Base-by-base conservation (phyloP, 352 stramenopile species). In the Pythium phragmitis region DNA sequence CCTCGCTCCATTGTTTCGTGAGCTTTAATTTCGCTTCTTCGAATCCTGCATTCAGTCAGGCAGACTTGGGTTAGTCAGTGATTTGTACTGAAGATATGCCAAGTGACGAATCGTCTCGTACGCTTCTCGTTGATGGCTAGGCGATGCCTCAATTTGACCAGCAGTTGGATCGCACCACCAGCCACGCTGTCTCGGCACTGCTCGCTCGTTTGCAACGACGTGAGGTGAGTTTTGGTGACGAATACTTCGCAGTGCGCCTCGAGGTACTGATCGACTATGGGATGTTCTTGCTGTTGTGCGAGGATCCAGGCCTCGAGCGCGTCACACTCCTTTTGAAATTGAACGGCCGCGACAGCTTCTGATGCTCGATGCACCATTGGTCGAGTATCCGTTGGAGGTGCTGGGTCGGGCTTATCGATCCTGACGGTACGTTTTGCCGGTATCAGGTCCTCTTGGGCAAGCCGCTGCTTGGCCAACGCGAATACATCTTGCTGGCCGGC, bases 41-140 rank as follows among this genome's bases (percentile, higher is more conserved):
- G 17, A 76, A 69, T 6, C 67, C 77, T 87, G 21, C 26, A 55
- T 11, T 3, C 33, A 50, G n/a, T 53, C 11, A 49, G 21, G 21
- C 23, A 19, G 2, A 33, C 54, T 33, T 11, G 7, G 0, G 7
- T 13, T 51, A 2, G 54, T 33, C 23, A 52, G n/a, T 30, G 11
- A 9, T 13, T 39, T 14, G 7, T 39, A 6, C 7, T 13, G 34
- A 39, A 13, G 7, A 13, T 6, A 30, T 21, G 7, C 1, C 41
- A 7, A 47, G 14, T 9, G 7, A 47, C 41, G 9, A 23, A 19
- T 47, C 11, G 14, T 47, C 7, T 16, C 69, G n/a, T 57, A 84
- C 75, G 62, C 50, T 87, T 82, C 23, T 63, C 57, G 36, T 56
- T 72, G 16, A 87, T 68, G 4, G 75, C 75, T 14, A 69, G 34